A percentile compares a stretch with the other conserved stretches of the same genome.
Evolutionary conservation across 169 alveolate genomes (phyloP).

Genomic region (Babesia bovis): DNA sequence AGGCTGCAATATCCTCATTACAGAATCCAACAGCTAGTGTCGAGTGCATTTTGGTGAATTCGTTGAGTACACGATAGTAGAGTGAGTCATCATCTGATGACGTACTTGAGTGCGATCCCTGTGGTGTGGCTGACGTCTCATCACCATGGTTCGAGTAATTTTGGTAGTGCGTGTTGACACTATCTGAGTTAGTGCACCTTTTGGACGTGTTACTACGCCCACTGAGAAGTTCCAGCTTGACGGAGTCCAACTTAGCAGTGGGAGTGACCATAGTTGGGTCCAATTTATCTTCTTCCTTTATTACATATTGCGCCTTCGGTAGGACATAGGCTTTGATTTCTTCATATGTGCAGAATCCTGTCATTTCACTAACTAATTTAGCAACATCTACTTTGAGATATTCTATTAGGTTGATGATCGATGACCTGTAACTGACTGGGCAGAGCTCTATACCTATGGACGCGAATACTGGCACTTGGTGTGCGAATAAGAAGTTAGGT

Average conservation of each 20-base stretch:
- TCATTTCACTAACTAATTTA: conserved; percentile 9
- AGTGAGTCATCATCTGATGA: not conserved
- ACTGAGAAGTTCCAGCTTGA: not conserved
- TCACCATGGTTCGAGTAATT: conserved; percentile 2
- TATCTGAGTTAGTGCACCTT: not conserved
- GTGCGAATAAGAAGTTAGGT: conserved; percentile 74
- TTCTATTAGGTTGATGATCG: conserved; percentile 37
- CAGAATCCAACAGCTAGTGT: conserved; percentile 69
- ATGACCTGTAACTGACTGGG: conserved; percentile 39
- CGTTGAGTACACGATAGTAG: conserved; percentile 26
- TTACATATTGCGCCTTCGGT: not conserved
- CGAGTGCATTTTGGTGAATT: not conserved
- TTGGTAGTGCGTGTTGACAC: conserved; percentile 28
- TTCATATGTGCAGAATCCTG: conserved; percentile 8
- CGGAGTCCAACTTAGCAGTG: not conserved
- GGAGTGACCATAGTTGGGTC: conserved; percentile 3
- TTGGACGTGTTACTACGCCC: not conserved
- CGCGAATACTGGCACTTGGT: conserved; percentile 57
- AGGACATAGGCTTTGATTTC: not conserved
- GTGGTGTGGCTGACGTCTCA: conserved; percentile 15
- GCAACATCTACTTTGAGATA: conserved; percentile 27
- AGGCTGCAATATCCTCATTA: conserved; percentile 81
- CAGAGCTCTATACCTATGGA: conserved; percentile 73
- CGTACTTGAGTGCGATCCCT: not conserved
- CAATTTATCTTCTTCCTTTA: not conserved